phyloP scores from a whole-genome alignment of 1,284 basidiomycete species.

The Chiua sp. region DNA sequence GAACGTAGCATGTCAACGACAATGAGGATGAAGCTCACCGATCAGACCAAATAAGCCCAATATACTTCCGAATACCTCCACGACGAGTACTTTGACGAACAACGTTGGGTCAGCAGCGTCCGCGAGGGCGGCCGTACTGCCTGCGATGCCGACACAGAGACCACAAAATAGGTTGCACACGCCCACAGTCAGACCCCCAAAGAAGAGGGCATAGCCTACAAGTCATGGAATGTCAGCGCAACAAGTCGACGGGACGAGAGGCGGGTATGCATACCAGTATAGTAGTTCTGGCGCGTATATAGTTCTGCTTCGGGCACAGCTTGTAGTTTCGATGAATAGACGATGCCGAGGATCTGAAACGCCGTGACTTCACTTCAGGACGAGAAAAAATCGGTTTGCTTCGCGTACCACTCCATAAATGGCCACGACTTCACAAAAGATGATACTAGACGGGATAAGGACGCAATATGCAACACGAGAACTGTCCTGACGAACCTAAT shows the following conservation, averaged over 20 bases:
- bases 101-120: slow-evolving; percentile 93
- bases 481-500: slow-evolving; percentile 69
- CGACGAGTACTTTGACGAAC: slow-evolving; percentile 94
- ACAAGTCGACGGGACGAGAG: not conserved
- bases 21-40: slow-evolving; percentile 60
- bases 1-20: not conserved
- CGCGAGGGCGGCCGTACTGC: slow-evolving; percentile 89
- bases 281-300: slow-evolving; percentile 88
- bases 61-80: slow-evolving; percentile 95
- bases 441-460: slow-evolving; percentile 69
- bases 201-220: slow-evolving; percentile 89
- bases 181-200: slow-evolving; percentile 93
- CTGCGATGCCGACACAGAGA: slow-evolving; percentile 89
- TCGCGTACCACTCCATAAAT: slow-evolving; percentile 90
- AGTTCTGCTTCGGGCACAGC: slow-evolving; percentile 64
- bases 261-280: slow-evolving; percentile 64
- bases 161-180: slow-evolving; percentile 94
- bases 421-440: slow-evolving; percentile 98
- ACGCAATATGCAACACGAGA: not conserved
- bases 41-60: slow-evolving; percentile 92
- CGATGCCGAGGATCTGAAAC: slow-evolving; percentile 87
- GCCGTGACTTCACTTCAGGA: not conserved
- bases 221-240: not conserved
- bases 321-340: slow-evolving; percentile 84
- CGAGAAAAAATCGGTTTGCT: not conserved